Base-by-base conservation (phyloP, 1,139 yeast genomes). In the Yamadazyma diospyri region DNA sequence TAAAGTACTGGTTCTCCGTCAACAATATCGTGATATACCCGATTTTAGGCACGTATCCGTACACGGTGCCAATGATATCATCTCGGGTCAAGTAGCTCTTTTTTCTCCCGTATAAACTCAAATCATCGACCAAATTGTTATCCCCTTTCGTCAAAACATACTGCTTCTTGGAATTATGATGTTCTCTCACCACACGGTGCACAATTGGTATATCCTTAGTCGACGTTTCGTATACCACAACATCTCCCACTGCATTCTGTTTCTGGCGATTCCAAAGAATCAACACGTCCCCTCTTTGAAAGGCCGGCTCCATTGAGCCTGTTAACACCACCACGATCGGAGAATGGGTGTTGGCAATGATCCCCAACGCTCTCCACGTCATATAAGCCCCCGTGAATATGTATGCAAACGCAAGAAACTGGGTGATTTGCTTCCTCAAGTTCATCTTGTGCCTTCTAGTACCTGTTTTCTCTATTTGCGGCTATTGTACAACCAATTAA, bases 271-370 rank as follows among this genome's bases (percentile, higher is more conserved):
- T 92, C 95, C 96, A 88, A 38, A 92, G 68, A 51, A 92, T 81
- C 39, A 92, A 65, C 25, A 94, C 81, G 54, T 92, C 99, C 31
- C 99, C 99, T 59, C 98, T 77, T 59, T 92, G 97, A 70, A 94
- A 94, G 0, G 98, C 98, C 1, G 99, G 99, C 55, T 94, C 98
- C 99, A 92, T 92, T 1, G 97, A 92, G 5, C 98, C 99, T 2
- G 97, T 87, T 30, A 92, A 74, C 9, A 92, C 99, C 23, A 92
- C 98, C 24, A 94, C 98, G 25, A 92, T 79, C 12, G 99, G 99
- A 2, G 97, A 86, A 42, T 86, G 83, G 1, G 95, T 81, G 59
- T 87, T 81, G 16, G 96, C 72, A 2, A 81, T 68, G 4, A 92
- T 69, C 1, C 89, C 80, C 15, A 92, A 67, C 0, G 86, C 77